A percentile compares a stretch with the other conserved stretches of the same genome.
Evolutionary conservation across 2,329 filamentous ascomycete genomes (phyloP).

Genomic region (Mycosphaerella arachidis): DNA sequence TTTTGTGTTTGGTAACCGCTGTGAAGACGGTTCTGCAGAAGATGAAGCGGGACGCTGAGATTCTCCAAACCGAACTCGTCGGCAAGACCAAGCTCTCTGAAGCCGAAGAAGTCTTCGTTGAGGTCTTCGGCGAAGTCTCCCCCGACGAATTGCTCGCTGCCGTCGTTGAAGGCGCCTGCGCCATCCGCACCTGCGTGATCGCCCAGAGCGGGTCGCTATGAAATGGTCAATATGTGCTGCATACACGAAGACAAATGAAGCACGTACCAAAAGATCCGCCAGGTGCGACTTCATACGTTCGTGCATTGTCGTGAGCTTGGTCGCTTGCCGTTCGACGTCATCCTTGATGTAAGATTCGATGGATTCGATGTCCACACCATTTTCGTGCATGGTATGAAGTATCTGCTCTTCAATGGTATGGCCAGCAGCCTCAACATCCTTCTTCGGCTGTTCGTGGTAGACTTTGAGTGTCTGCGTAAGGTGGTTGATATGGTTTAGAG

Average conservation of each 20-base stretch:
- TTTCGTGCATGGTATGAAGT: constrained; percentile 78
- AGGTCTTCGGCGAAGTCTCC: constrained; percentile 98
- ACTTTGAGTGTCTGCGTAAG: constrained; percentile 72
- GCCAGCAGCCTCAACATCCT: constrained; percentile 45
- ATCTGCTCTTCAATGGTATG: constrained; percentile 82
- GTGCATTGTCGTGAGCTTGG: constrained; percentile 77
- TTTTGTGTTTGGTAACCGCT: constrained; percentile 77
- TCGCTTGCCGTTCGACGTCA: constrained; percentile 79
- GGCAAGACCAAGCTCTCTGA: constrained; percentile 89
- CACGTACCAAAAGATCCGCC: constrained; percentile 69
- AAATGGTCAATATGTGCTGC: constrained; percentile 23
- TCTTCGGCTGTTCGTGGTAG: constrained; percentile 77
- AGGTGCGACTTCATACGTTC: constrained; percentile 93
- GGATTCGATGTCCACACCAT: constrained; percentile 73
- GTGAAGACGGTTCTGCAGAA: constrained; percentile 86
- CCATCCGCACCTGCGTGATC: constrained; percentile 74
- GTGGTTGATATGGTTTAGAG: constrained; percentile 83
- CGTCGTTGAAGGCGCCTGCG: constrained; percentile 87
- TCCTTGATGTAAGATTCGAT: constrained; percentile 87
- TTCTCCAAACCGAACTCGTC: constrained; percentile 83
- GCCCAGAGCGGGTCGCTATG: constrained; percentile 70
- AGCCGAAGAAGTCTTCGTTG: constrained; percentile 97
- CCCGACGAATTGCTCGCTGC: constrained; percentile 92
- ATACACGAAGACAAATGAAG: background rate
- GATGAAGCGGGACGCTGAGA: constrained; percentile 86